Conservation (phyloP, 495 filamentous ascomycete species). For the Glonium stellatum region DNA sequence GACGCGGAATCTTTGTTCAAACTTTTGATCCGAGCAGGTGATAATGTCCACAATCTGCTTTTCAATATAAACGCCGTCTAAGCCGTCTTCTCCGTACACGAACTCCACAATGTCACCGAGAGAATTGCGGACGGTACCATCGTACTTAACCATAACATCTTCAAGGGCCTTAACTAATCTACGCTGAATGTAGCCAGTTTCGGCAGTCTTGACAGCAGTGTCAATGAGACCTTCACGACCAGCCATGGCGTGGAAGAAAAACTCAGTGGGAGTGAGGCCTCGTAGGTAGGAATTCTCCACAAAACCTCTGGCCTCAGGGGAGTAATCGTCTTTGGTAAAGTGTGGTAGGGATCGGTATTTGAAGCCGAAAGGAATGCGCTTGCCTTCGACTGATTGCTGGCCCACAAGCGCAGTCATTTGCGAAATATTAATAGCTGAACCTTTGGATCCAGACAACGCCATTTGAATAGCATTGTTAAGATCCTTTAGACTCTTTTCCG, state of each 20-base stretch:
- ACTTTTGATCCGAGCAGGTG: slow-evolving; percentile 60
- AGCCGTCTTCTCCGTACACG: slow-evolving; percentile 93
- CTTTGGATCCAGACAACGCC: slow-evolving; percentile 94
- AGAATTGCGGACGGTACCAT: slow-evolving; percentile 95
- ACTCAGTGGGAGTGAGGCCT: slow-evolving; percentile 90
- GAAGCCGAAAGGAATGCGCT: slow-evolving; percentile 99
- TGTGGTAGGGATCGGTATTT: slow-evolving; percentile 96
- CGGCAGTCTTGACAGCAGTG: slow-evolving; percentile 98
- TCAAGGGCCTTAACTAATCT: slow-evolving; percentile 96
- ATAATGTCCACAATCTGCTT: slow-evolving; percentile 84
- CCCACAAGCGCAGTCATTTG: slow-evolving; percentile 98
- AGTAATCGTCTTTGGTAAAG: slow-evolving; percentile 99
- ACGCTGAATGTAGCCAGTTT: slow-evolving; percentile 98
- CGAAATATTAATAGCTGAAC: slow-evolving; percentile 96
- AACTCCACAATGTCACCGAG: slow-evolving; percentile 96
- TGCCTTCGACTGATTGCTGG: slow-evolving; percentile 95
- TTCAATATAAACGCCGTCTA: slow-evolving; percentile 86
- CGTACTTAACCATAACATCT: slow-evolving; percentile 95
- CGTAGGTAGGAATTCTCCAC: slow-evolving; percentile 98
- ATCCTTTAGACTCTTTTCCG: slow-evolving; percentile 87
- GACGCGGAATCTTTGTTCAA: slow-evolving; percentile 75
- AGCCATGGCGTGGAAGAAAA: slow-evolving; percentile 99
- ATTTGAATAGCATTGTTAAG: slow-evolving; percentile 92
- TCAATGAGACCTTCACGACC: slow-evolving; percentile 99
- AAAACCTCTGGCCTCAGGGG: slow-evolving; percentile 91